Evolutionary conservation across 2,329 filamentous ascomycete species (phyloP).

Genomic region (Apiospora phragmitis): DNA sequence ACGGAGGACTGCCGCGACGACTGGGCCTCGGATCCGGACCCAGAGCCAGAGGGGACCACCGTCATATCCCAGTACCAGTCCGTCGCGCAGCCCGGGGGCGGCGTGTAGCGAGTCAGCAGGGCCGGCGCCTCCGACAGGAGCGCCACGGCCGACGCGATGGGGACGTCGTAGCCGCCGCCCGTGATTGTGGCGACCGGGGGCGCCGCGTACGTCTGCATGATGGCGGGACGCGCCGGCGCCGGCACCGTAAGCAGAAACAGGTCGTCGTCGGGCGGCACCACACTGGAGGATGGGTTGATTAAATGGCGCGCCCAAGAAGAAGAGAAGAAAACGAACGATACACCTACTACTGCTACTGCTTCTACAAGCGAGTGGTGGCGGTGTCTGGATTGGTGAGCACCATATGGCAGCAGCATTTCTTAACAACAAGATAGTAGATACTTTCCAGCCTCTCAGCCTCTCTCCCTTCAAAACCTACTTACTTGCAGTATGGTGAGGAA

Average conservation of each 20-base stretch:
- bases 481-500: too few relatives aligned
- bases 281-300: neutral
- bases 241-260: neutral
- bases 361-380: neutral
- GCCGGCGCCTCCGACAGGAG: constrained; percentile 11
- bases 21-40: neutral
- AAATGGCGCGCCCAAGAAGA: neutral
- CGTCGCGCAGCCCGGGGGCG: constrained; percentile 9
- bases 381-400: neutral
- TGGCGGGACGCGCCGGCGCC: neutral
- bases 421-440: neutral
- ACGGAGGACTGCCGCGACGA: neutral
- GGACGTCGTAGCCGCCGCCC: constrained; percentile 2
- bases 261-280: neutral
- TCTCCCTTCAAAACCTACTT: neutral
- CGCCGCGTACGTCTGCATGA: constrained; percentile 3
- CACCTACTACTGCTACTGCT: neutral
- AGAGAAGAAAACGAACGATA: neutral
- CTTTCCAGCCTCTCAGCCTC: neutral
- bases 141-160: constrained; percentile 10
- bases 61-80: constrained; percentile 15
- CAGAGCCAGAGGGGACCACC: neutral
- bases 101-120: constrained; percentile 14
- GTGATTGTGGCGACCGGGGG: constrained; percentile 12
- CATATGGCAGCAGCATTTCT: neutral